Evolutionary conservation across 2,329 filamentous ascomycete species (phyloP), one percentile per base, ranked within the genome.

Genomic region (Grosmannia penicillata): DNA sequence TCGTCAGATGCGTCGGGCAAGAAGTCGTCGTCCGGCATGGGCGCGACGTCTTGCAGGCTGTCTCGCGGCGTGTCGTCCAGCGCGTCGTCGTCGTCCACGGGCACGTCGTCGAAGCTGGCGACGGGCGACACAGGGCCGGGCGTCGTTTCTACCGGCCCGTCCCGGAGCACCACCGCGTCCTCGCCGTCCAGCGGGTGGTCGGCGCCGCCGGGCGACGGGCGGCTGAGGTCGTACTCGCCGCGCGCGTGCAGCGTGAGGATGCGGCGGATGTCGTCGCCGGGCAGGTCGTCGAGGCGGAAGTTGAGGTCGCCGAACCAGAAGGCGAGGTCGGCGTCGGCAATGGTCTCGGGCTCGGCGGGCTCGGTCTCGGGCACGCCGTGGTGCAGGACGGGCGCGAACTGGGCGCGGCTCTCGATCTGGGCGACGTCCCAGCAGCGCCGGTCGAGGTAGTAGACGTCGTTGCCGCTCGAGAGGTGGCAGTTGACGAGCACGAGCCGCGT

Each of bases 241-340:
- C 70, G 69, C 0, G 83, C 81, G 55, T 95, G 89, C 5, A 95
- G 67, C 51, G 79, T 82, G 27, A 98, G 65, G 7, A 96, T 62
- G 34, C 82, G 74, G 24, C 89, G 73, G 33, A 98, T 91, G 54
- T 98, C 91, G 27, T 91, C 82, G 1, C 86, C 87, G 0, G 89
- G 83, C 35, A 96, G 72, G 32, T 80, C 83, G 36, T 93, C 84
- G 1, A 98, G 68, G 24, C 91, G 75, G 53, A 95, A 98, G 55
- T 98, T 98, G 30, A 98, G 66, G 56, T 98, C 91, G 7, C 91
- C 91, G 51, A 94, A 83, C 85, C 89, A 96, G 52, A 98, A 95
- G 0, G 78, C 76, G 59, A 95, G 86, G 52, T 98, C 91, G 47
- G 93, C 89, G 28, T 93, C 82, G 1, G 84, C 87, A 46, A 98